Percentiles rank a stretch among this genome's conserved stretches.
phyloP scores from a whole-genome alignment of 306 rosid genomes.

The Fragaria ananassa region DNA sequence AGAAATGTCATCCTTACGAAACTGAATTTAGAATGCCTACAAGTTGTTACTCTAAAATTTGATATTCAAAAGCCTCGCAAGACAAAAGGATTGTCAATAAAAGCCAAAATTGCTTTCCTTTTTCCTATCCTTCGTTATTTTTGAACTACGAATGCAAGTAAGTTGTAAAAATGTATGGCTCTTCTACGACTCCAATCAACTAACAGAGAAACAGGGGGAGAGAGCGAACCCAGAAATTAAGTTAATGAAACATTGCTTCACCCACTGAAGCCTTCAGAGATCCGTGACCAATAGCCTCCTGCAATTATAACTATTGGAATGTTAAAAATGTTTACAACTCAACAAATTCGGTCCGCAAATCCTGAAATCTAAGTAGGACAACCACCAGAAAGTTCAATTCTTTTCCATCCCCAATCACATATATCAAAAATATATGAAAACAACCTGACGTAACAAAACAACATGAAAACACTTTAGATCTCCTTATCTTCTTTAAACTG shows the following conservation, averaged over 20 bases:
- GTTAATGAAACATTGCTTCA: constrained; percentile 22
- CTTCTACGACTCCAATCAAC: neutral
- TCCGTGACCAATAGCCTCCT: constrained; percentile 24
- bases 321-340: neutral
- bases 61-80: neutral
- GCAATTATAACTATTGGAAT: constrained; percentile 21
- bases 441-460: neutral
- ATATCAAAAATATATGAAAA: neutral
- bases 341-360: neutral
- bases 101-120: neutral
- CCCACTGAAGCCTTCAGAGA: constrained; percentile 28
- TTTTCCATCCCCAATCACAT: neutral
- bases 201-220: neutral
- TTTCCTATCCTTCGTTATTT: neutral
- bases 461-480: neutral
- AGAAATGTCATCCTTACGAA: neutral
- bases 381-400: neutral
- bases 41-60: neutral
- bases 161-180: neutral
- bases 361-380: constrained; percentile 1
- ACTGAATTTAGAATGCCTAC: neutral
- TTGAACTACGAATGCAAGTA: neutral
- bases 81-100: neutral
- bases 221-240: constrained; percentile 30
- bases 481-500: neutral